A percentile compares a stretch with the other conserved stretches of the same genome.
phyloP scores from a whole-genome alignment of 1,284 basidiomycete genomes.

The Cystobasidium pallidum region DNA sequence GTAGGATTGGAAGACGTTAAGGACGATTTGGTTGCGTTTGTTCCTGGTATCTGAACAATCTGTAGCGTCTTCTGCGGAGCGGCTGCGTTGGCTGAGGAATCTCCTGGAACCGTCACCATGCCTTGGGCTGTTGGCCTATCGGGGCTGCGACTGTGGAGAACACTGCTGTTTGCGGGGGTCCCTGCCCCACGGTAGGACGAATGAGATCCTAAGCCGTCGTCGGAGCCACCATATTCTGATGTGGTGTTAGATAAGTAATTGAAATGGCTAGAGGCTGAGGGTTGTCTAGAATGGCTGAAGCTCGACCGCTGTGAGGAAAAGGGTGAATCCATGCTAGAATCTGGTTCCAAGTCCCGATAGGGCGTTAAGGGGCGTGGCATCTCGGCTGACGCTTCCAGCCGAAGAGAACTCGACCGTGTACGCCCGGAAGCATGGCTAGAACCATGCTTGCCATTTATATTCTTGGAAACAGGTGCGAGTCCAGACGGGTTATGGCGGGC shows the following conservation, averaged over 20 bases:
- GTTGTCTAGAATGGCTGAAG: conserved; percentile 15
- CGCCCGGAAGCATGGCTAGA: background rate
- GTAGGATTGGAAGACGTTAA: background rate
- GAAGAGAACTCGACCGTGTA: conserved; percentile 13
- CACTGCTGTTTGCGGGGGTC: background rate
- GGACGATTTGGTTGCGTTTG: background rate
- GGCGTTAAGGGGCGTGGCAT: conserved; percentile 1
- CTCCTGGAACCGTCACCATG: too few species aligned
- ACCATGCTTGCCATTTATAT: background rate
- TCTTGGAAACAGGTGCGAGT: background rate
- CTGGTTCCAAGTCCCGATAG: conserved; percentile 11
- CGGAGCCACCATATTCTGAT: conserved; percentile 26
- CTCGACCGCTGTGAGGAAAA: conserved; percentile 21
- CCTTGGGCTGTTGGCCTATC: background rate
- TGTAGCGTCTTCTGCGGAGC: conserved; percentile 23
- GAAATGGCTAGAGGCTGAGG: conserved; percentile 1
- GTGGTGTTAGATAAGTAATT: conserved; percentile 22
- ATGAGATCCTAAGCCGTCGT: conserved; percentile 4
- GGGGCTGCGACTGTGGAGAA: background rate
- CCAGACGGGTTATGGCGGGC: background rate
- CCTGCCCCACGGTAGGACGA: background rate
- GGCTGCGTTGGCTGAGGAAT: background rate
- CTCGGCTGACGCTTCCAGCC: conserved; percentile 9
- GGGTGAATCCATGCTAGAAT: conserved; percentile 10
- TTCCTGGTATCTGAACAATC: conserved; percentile 33